phyloP scores from a whole-genome alignment of 2,329 filamentous ascomycete species.

The Trichoderma koningiopsis region DNA sequence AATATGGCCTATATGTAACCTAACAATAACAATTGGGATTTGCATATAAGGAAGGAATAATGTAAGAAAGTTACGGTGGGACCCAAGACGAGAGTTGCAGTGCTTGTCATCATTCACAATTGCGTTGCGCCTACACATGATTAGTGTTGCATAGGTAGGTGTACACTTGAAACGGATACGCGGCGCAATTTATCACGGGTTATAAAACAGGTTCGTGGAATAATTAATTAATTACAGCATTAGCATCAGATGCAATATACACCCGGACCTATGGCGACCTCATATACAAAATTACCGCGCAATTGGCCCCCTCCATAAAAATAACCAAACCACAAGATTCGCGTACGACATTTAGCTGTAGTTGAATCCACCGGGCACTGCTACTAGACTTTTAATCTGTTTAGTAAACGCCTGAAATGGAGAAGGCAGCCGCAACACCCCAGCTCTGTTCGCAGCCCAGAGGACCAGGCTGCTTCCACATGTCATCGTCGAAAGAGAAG shows the following conservation, averaged over 20 bases:
- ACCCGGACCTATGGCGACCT: slow-evolving; percentile 32
- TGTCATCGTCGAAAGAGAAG: slow-evolving; percentile 79
- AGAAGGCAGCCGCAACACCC: slow-evolving; percentile 53
- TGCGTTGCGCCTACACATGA: not conserved
- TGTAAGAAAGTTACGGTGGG: not conserved
- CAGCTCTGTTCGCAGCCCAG: slow-evolving; percentile 80
- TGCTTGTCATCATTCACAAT: not conserved
- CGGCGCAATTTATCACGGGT: not conserved
- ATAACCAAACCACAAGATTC: not conserved
- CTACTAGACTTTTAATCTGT: not conserved
- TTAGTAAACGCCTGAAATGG: not conserved
- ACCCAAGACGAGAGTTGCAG: not conserved
- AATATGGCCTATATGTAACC: not conserved
- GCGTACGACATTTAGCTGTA: slow-evolving; percentile 8
- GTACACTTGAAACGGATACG: not conserved
- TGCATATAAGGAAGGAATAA: not conserved
- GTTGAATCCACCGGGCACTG: slow-evolving; percentile 12
- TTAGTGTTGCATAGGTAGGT: not conserved
- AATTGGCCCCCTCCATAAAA: not conserved
- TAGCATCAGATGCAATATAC: slow-evolving; percentile 46
- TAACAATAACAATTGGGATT: not conserved
- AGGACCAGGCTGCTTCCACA: slow-evolving; percentile 74
- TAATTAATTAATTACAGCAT: slow-evolving; percentile 45
- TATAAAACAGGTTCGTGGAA: slow-evolving; percentile 4
- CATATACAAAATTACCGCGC: slow-evolving; percentile 33